A percentile compares a stretch with the other conserved stretches of the same genome.
phyloP scores from a whole-genome alignment of 176 grass and related monocot genomes.

The Olyra latifolia region DNA sequence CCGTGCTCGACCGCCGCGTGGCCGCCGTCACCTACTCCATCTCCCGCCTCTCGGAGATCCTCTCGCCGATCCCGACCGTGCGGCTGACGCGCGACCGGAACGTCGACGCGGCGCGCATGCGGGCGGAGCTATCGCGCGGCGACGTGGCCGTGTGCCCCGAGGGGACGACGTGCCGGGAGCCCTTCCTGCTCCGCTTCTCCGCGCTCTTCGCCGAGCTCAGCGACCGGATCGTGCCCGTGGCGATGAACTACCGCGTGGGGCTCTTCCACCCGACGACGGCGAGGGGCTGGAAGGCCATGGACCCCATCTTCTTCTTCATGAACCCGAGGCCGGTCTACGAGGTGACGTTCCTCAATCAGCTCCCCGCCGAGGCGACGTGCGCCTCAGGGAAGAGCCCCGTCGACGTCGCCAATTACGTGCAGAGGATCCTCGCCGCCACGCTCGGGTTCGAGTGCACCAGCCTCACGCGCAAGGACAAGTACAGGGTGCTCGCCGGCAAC shows the following conservation, averaged over 20 bases:
- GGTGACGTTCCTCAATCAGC: constrained; percentile 89
- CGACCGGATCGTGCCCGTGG: constrained; percentile 89
- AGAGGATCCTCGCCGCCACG: constrained; percentile 76
- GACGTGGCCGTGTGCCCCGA: constrained; percentile 94
- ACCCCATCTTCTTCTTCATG: constrained; percentile 99
- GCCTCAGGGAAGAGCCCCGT: constrained; percentile 64
- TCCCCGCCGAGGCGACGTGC: constrained; percentile 75
- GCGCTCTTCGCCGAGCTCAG: constrained; percentile 95
- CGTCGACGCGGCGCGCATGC: constrained; percentile 53
- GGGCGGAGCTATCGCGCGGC: constrained; percentile 45
- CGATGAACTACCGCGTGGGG: constrained; percentile 78
- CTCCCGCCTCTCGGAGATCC: constrained; percentile 66
- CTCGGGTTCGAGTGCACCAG: constrained; percentile 97
- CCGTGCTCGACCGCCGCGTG: constrained; percentile 54
- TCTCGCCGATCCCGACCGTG: constrained; percentile 73
- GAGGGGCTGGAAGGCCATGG: constrained; percentile 94
- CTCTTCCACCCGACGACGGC: constrained; percentile 97
- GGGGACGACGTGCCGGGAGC: constrained; percentile 94
- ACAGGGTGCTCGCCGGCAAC: constrained; percentile 81
- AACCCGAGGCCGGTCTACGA: constrained; percentile 86
- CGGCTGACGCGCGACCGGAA: constrained; percentile 60
- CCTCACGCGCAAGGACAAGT: constrained; percentile 91
- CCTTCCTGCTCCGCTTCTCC: constrained; percentile 87
- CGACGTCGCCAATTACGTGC: constrained; percentile 95
- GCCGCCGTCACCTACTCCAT: constrained; percentile 84